Evolutionary conservation across 1,284 basidiomycete genomes (phyloP).

Genomic region (Meripilus lineatus): DNA sequence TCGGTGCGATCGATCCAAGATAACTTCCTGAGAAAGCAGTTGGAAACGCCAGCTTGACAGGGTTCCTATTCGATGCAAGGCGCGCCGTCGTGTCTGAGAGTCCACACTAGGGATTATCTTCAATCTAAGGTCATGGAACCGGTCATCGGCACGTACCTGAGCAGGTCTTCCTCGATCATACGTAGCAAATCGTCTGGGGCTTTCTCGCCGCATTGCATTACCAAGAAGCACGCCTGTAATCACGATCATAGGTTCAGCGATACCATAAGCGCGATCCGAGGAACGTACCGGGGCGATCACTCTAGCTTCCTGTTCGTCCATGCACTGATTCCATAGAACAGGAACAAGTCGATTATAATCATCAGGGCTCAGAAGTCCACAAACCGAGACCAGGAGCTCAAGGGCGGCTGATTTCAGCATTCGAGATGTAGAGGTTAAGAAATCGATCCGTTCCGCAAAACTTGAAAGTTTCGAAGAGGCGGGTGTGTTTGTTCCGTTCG

Average conservation of each 20-base stretch:
- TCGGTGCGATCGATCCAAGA: slow-evolving; percentile 54
- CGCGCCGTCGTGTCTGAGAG: slow-evolving; percentile 38
- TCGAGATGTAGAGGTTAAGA: slow-evolving; percentile 40
- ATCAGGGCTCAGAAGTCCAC: slow-evolving; percentile 41
- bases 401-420: slow-evolving; percentile 43
- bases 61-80: slow-evolving; percentile 47
- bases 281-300: slow-evolving; percentile 43
- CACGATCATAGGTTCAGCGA: not conserved
- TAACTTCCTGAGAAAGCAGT: slow-evolving; percentile 52
- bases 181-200: slow-evolving; percentile 39
- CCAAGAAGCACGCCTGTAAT: slow-evolving; percentile 56
- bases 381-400: slow-evolving; percentile 57
- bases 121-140: not conserved
- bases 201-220: slow-evolving; percentile 72
- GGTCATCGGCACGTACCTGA: slow-evolving; percentile 37
- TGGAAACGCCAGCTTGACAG: slow-evolving; percentile 65
- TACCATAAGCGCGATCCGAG: slow-evolving; percentile 1
- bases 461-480: not conserved
- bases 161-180: slow-evolving; percentile 50
- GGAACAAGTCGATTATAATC: slow-evolving; percentile 47
- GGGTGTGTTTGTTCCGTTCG: not conserved
- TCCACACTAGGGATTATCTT: slow-evolving; percentile 35
- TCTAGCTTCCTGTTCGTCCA: slow-evolving; percentile 37
- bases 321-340: slow-evolving; percentile 50
- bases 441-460: slow-evolving; percentile 28